Conservation (phyloP, 202 grass and related monocot species). For the Elaeis oleifera region DNA sequence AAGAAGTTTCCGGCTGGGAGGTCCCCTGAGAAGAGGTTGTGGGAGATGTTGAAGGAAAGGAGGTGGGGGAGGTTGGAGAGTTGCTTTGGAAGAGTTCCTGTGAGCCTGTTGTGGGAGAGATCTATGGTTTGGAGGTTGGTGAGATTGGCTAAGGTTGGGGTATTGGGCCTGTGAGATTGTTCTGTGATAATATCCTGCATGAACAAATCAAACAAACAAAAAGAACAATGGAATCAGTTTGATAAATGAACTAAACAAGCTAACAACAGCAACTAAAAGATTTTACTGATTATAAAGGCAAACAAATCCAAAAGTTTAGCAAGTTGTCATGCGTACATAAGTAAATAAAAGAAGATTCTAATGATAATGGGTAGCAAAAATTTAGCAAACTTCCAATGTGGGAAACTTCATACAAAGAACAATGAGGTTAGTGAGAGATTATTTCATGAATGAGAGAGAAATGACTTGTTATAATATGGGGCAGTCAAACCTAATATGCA, state of each 20-base stretch:
- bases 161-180: slow-evolving; percentile 13
- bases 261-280: no score
- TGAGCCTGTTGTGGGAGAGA: slow-evolving; percentile 16
- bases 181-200: slow-evolving; percentile 15
- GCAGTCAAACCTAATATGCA: neutral
- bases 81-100: slow-evolving; percentile 15
- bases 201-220: slow-evolving; percentile 2
- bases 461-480: no score
- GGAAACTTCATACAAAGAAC: no score
- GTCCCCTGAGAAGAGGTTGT: slow-evolving; percentile 20
- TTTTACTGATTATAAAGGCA: neutral
- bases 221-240: neutral
- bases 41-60: slow-evolving; percentile 17
- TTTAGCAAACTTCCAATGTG: no score
- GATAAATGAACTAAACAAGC: neutral
- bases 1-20: slow-evolving; percentile 27
- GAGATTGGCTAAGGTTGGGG: slow-evolving; percentile 8
- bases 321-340: no score
- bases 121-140: slow-evolving; percentile 13
- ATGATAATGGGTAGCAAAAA: no score
- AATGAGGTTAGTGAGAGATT: no score
- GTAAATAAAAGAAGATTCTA: no score
- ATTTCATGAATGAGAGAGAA: no score
- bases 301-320: neutral
- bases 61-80: slow-evolving; percentile 14